Evolutionary conservation across 306 rosid species (phyloP).

Genomic region (Dryas alaskensis): DNA sequence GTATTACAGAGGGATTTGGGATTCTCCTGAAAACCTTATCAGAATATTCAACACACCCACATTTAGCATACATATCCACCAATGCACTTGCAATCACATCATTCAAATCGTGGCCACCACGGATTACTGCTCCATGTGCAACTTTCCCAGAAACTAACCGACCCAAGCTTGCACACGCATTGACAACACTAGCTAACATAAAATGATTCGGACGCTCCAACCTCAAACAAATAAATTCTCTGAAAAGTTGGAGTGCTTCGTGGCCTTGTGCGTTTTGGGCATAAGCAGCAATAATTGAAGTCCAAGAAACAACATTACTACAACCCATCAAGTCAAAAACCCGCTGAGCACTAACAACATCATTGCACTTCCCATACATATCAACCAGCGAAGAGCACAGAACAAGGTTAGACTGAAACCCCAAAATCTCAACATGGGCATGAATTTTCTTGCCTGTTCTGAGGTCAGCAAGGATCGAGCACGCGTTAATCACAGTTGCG

Average conservation of each 20-base stretch:
- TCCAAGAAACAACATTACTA: constrained; percentile 80
- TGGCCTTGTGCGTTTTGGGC: constrained; percentile 69
- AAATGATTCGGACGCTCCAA: constrained; percentile 58
- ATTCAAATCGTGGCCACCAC: constrained; percentile 41
- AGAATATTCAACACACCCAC: constrained; percentile 65
- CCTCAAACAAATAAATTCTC: constrained; percentile 43
- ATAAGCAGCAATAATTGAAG: constrained; percentile 74
- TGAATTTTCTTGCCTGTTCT: constrained; percentile 52
- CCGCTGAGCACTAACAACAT: constrained; percentile 45
- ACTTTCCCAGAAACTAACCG: constrained; percentile 59
- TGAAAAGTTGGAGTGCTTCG: constrained; percentile 46
- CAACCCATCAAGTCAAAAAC: constrained; percentile 57
- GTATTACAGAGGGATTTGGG: constrained; percentile 51
- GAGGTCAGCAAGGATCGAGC: constrained; percentile 55
- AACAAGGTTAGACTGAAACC: constrained; percentile 48
- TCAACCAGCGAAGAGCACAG: constrained; percentile 71
- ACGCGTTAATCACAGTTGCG: constrained; percentile 61
- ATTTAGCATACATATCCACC: constrained; percentile 92
- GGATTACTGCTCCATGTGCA: constrained; percentile 62
- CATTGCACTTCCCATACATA: constrained; percentile 81
- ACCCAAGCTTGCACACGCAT: constrained; percentile 79
- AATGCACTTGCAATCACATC: constrained; percentile 69
- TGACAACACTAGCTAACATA: constrained; percentile 64
- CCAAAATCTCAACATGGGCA: constrained; percentile 46
- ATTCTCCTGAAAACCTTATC: constrained; percentile 55